Evolutionary conservation across 495 filamentous ascomycete species (phyloP).

Genomic region (Bacidia gigantensis): DNA sequence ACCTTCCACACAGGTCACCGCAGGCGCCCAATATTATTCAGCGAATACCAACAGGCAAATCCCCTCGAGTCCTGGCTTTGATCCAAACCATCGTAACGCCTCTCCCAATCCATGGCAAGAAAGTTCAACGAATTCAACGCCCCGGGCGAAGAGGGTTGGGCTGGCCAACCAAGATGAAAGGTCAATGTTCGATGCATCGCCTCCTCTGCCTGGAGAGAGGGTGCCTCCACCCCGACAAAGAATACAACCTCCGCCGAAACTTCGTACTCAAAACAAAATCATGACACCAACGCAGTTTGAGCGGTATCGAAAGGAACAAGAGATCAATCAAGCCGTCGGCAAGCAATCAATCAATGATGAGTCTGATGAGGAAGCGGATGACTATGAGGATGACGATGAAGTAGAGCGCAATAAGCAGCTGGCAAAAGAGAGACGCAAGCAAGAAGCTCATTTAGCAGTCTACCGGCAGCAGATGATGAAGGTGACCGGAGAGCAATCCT

Average conservation of each 20-base stretch:
- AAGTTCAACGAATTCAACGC: conserved; percentile 15
- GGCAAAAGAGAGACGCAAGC: conserved; percentile 67
- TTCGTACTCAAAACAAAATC: conserved; percentile 43
- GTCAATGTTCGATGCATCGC: conserved; percentile 17
- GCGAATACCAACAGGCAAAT: background rate
- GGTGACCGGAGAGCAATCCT: conserved; percentile 61
- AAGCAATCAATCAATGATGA: conserved; percentile 33
- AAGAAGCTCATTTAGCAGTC: conserved; percentile 80
- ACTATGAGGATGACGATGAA: conserved; percentile 65
- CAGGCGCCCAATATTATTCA: background rate
- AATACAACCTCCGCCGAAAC: background rate
- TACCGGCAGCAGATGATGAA: conserved; percentile 98
- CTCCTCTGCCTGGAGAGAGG: conserved; percentile 1
- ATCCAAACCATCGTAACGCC: conserved; percentile 6
- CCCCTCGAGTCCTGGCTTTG: background rate
- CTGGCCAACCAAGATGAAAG: conserved; percentile 13
- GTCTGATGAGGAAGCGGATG: conserved; percentile 37
- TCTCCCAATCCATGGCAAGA: conserved; percentile 7
- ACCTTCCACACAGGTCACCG: conserved; percentile 1
- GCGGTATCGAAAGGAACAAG: conserved; percentile 66
- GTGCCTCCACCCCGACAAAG: background rate
- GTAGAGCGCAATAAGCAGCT: conserved; percentile 56
- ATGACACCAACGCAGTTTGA: conserved; percentile 88
- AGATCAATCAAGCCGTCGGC: conserved; percentile 43
- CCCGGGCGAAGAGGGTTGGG: conserved; percentile 14